These are phyloP conservation scores for Dimocarpus longan DNA, from an alignment of 345 rosid genomes.

Conservation along the genomic window DNA sequence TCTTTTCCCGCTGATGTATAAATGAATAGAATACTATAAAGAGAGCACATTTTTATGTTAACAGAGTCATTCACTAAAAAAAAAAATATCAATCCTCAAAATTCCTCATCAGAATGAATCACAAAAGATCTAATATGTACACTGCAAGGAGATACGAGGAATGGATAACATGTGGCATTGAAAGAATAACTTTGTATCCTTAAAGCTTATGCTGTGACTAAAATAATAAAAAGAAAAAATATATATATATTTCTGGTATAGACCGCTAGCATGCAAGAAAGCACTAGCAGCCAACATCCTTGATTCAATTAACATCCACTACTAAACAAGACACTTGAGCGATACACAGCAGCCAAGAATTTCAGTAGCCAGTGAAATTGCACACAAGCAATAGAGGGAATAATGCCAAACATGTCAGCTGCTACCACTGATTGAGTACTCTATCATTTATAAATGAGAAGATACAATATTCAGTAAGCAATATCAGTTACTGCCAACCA, in stretches of 20 bases:
- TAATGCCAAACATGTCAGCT: not conserved
- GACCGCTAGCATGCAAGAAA: not conserved
- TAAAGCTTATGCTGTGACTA: not conserved
- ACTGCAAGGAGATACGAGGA: not conserved
- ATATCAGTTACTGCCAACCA: not conserved
- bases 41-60: not conserved
- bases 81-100: not conserved
- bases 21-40: not conserved
- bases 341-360: not conserved
- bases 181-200: not conserved
- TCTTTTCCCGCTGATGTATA: not conserved
- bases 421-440: not conserved
- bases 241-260: not conserved
- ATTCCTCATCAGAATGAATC: not conserved
- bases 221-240: not conserved
- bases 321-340: not conserved
- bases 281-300: conserved; percentile 4
- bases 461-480: not conserved
- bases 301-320: not conserved
- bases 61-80: not conserved
- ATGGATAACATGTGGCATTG: not conserved
- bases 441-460: not conserved
- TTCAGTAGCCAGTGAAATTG: not conserved
- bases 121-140: not conserved
- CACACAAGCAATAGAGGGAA: not conserved